phyloP scores from a whole-genome alignment of 208 protist species.

The Trypanosoma vivax region DNA sequence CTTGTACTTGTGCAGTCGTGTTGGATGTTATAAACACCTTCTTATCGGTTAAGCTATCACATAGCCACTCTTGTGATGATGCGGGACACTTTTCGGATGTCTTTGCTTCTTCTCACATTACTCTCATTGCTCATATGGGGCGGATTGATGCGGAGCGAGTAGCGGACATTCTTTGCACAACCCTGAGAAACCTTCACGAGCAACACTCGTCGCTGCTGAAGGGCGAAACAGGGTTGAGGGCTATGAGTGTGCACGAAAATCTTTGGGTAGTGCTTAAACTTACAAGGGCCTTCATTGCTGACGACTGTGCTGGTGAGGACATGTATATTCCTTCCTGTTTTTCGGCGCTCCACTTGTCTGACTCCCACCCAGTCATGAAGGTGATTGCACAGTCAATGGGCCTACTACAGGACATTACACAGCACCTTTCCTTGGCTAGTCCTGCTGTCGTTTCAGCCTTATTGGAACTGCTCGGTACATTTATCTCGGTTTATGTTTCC shows the following conservation, averaged over 20 bases:
- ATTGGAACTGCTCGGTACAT: slow-evolving; percentile 39
- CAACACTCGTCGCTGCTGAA: neutral
- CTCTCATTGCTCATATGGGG: slow-evolving; percentile 57
- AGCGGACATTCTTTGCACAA: slow-evolving; percentile 2
- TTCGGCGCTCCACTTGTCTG: slow-evolving; percentile 13
- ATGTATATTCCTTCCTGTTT: slow-evolving; percentile 72
- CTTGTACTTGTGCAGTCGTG: neutral
- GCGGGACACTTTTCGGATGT: slow-evolving; percentile 46
- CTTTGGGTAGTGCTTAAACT: slow-evolving; percentile 62
- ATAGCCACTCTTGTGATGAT: slow-evolving; percentile 24
- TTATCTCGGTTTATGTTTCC: slow-evolving; percentile 55
- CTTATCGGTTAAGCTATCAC: slow-evolving; percentile 11
- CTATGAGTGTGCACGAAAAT: slow-evolving; percentile 33
- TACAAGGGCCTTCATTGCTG: slow-evolving; percentile 50
- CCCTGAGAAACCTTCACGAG: slow-evolving; percentile 6
- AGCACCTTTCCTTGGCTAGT: slow-evolving; percentile 21
- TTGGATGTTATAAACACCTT: slow-evolving; percentile 16
- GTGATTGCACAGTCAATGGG: slow-evolving; percentile 14
- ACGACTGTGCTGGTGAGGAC: slow-evolving; percentile 61
- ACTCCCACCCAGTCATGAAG: slow-evolving; percentile 19
- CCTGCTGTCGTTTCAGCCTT: slow-evolving; percentile 56
- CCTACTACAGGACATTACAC: slow-evolving; percentile 5
- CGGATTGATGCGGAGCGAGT: slow-evolving; percentile 23
- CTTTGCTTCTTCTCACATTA: slow-evolving; percentile 61
- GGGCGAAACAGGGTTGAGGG: neutral